Conservation (phyloP, 495 filamentous ascomycete genomes). For the Evansstolkia leycettana region DNA sequence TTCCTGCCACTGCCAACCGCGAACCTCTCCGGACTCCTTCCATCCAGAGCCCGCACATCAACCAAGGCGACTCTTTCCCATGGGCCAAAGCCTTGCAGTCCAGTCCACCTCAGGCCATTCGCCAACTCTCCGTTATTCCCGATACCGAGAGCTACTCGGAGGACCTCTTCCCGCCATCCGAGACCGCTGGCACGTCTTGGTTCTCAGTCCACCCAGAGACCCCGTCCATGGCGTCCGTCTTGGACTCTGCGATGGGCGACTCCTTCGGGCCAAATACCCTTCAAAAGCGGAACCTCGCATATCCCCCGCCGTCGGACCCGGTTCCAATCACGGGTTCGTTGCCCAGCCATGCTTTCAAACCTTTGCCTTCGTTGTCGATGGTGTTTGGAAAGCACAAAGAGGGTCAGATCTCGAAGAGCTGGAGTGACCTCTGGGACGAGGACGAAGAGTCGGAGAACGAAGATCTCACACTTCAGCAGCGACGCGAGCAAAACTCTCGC, state of each 20-base stretch:
- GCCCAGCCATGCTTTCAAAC: slow-evolving; percentile 55
- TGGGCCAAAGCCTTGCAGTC: slow-evolving; percentile 88
- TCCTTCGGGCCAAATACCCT: slow-evolving; percentile 53
- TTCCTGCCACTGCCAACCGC: slow-evolving; percentile 73
- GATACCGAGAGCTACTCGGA: slow-evolving; percentile 72
- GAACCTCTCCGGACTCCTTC: slow-evolving; percentile 95
- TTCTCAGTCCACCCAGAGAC: slow-evolving; percentile 56
- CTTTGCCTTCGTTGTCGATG: slow-evolving; percentile 54
- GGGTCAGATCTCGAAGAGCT: slow-evolving; percentile 76
- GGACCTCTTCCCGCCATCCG: slow-evolving; percentile 77
- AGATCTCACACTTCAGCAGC: slow-evolving; percentile 39
- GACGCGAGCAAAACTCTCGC: slow-evolving; percentile 64
- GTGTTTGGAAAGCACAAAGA: slow-evolving; percentile 67
- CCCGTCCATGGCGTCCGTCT: slow-evolving; percentile 65
- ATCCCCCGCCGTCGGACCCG: slow-evolving; percentile 35
- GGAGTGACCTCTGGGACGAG: slow-evolving; percentile 94
- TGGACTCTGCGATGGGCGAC: slow-evolving; percentile 61
- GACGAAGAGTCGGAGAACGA: slow-evolving; percentile 66
- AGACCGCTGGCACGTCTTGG: slow-evolving; percentile 58
- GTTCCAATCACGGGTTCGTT: slow-evolving; percentile 64
- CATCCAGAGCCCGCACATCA: slow-evolving; percentile 74
- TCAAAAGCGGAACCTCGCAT: slow-evolving; percentile 20
- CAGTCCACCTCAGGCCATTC: slow-evolving; percentile 56
- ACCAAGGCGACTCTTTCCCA: slow-evolving; percentile 73
- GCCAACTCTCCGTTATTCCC: slow-evolving; percentile 78